Evolutionary conservation across 2,329 filamentous ascomycete genomes (phyloP).

Genomic region (Lecanicillium sp.): DNA sequence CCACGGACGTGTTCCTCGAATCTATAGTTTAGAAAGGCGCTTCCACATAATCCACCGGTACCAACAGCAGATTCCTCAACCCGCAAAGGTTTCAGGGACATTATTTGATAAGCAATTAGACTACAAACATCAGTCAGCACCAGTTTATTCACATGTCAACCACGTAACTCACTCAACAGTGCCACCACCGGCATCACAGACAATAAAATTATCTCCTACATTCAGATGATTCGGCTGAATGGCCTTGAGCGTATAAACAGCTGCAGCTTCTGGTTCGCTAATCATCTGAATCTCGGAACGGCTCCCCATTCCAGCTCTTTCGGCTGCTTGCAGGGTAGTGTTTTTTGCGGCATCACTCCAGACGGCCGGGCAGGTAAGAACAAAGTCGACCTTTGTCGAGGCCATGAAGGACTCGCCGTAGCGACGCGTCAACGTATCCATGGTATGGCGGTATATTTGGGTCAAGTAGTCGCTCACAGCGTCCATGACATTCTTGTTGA

Average conservation of each 20-base stretch:
- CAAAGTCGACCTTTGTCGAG: slow-evolving; percentile 67
- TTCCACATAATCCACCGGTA: slow-evolving; percentile 69
- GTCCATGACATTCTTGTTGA: slow-evolving; percentile 69
- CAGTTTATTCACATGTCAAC: neutral
- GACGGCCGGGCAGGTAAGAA: slow-evolving; percentile 73
- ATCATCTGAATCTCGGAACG: slow-evolving; percentile 68
- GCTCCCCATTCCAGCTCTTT: slow-evolving; percentile 69
- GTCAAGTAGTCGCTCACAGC: slow-evolving; percentile 74
- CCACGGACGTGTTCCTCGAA: slow-evolving; percentile 69
- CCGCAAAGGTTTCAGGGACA: slow-evolving; percentile 59
- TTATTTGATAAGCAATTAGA: slow-evolving; percentile 74
- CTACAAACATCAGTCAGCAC: slow-evolving; percentile 20
- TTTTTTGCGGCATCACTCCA: slow-evolving; percentile 85
- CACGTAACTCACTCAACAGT: slow-evolving; percentile 53
- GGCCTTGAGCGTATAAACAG: slow-evolving; percentile 70
- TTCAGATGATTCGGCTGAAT: slow-evolving; percentile 68
- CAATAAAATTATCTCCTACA: slow-evolving; percentile 57
- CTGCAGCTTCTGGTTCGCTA: slow-evolving; percentile 71
- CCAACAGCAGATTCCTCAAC: slow-evolving; percentile 76
- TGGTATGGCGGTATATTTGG: slow-evolving; percentile 68
- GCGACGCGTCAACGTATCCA: slow-evolving; percentile 64
- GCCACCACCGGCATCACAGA: slow-evolving; percentile 55
- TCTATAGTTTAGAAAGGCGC: slow-evolving; percentile 70
- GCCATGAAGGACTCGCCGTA: slow-evolving; percentile 76
- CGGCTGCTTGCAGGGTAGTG: slow-evolving; percentile 68